Percentiles rank a stretch among this genome's conserved stretches.
These are phyloP conservation scores for Teratosphaeria gauchensis DNA, from an alignment of 2,329 filamentous ascomycete species.

Conservation along the genomic window DNA sequence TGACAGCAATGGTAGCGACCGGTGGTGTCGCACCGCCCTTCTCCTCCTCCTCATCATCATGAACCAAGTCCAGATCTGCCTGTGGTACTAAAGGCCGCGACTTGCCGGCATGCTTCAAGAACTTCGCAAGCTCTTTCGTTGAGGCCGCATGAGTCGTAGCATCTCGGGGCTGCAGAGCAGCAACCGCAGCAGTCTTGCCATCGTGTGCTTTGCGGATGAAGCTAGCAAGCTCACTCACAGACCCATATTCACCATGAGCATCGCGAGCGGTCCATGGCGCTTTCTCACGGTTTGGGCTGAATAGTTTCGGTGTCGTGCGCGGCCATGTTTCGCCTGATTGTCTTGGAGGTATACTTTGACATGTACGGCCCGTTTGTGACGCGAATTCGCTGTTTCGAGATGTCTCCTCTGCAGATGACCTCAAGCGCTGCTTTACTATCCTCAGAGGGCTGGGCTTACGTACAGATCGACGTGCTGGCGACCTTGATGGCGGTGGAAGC, in stretches of 20 bases:
- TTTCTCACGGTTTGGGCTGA: neutral
- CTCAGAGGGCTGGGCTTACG: neutral
- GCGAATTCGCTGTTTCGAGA: neutral
- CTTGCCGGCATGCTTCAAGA: neutral
- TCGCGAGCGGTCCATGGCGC: conserved; percentile 6
- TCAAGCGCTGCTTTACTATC: neutral
- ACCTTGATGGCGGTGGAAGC: neutral
- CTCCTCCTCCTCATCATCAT: neutral
- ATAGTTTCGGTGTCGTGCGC: neutral
- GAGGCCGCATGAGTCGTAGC: neutral
- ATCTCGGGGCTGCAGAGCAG: neutral
- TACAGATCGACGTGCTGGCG: neutral
- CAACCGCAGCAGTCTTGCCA: neutral
- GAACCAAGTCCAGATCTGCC: neutral
- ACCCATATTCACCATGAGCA: conserved; percentile 5
- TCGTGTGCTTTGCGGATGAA: conserved; percentile 6
- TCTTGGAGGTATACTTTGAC: neutral
- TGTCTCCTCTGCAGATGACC: neutral
- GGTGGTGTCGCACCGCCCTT: neutral
- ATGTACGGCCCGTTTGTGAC: neutral
- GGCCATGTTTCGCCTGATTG: neutral
- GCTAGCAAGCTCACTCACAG: conserved; percentile 4
- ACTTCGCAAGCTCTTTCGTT: conserved; percentile 1
- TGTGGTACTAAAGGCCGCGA: neutral
- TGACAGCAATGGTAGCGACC: neutral